These are phyloP conservation scores for Alternaria sp. DNA, from an alignment of 2,329 filamentous ascomycete species.

Conservation along the genomic window DNA sequence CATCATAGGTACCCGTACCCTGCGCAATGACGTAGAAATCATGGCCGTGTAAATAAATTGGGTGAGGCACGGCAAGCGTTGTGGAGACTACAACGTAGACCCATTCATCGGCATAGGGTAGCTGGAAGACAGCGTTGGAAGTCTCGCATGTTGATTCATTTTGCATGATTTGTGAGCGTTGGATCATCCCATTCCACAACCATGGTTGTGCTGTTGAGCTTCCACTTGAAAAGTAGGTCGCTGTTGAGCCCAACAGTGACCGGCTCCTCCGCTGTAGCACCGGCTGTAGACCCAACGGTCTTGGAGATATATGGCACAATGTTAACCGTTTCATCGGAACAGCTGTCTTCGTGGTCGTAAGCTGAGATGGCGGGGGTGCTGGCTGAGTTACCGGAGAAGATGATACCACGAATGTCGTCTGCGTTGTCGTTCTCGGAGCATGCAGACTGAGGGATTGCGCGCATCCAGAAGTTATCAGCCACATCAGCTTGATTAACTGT, in stretches of 20 bases:
- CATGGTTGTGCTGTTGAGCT: slow-evolving; percentile 53
- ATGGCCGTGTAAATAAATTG: slow-evolving; percentile 47
- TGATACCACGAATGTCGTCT: slow-evolving; percentile 49
- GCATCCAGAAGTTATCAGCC: slow-evolving; percentile 49
- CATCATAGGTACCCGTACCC: slow-evolving; percentile 36
- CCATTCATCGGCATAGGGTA: slow-evolving; percentile 43
- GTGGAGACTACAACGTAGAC: slow-evolving; percentile 55
- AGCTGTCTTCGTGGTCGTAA: slow-evolving; percentile 48
- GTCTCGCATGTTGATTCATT: slow-evolving; percentile 45
- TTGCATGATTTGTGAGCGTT: slow-evolving; percentile 49
- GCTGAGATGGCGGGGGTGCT: slow-evolving; percentile 45
- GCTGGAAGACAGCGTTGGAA: slow-evolving; percentile 39
- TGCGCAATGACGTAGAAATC: slow-evolving; percentile 46
- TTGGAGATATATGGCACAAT: slow-evolving; percentile 43
- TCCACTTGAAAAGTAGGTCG: slow-evolving; percentile 54
- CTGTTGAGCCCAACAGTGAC: slow-evolving; percentile 43
- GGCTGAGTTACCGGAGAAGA: slow-evolving; percentile 48
- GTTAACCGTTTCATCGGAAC: slow-evolving; percentile 49
- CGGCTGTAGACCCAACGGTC: slow-evolving; percentile 40
- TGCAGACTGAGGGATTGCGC: slow-evolving; percentile 52
- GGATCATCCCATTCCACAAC: slow-evolving; percentile 52
- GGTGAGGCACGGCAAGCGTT: slow-evolving; percentile 46
- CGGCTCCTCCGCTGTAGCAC: slow-evolving; percentile 38
- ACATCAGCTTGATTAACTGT: slow-evolving; percentile 41
- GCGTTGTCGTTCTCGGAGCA: slow-evolving; percentile 49